Percentiles rank a stretch among this genome's conserved stretches.
These are phyloP conservation scores for Arthrinium puccinioides DNA, from an alignment of 2,329 filamentous ascomycete genomes.

Conservation along the genomic window DNA sequence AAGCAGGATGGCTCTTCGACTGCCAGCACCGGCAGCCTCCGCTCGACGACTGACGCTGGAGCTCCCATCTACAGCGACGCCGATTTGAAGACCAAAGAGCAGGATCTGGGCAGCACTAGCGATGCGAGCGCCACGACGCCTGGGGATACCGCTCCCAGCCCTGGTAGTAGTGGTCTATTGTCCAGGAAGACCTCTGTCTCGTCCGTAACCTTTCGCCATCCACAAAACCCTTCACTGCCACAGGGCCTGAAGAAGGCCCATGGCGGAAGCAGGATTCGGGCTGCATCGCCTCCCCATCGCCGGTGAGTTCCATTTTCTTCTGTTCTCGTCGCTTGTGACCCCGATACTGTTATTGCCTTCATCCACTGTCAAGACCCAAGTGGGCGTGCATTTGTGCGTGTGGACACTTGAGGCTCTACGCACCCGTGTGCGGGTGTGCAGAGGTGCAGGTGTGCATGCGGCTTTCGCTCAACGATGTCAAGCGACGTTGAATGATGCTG, in stretches of 20 bases:
- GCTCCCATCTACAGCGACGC: neutral
- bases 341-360: conserved; percentile 1
- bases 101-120: conserved; percentile 20
- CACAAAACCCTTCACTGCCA: conserved; percentile 35
- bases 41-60: neutral
- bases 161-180: conserved; percentile 22
- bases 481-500: conserved; percentile 2
- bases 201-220: conserved; percentile 39
- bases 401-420: conserved; percentile 3
- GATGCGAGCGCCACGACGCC: conserved; percentile 24
- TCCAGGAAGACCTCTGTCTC: conserved; percentile 39
- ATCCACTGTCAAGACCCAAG: neutral
- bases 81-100: conserved; percentile 10
- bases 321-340: conserved; percentile 1
- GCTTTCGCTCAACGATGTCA: conserved; percentile 3
- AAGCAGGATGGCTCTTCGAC: too few relatives aligned
- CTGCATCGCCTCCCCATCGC: conserved; percentile 39
- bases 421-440: neutral
- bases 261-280: conserved; percentile 32
- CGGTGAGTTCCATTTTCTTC: conserved; percentile 32
- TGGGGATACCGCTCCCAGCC: conserved; percentile 27
- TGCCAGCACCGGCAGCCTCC: neutral
- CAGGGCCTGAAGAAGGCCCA: conserved; percentile 40
- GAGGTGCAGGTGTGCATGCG: conserved; percentile 1
- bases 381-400: neutral